These are phyloP conservation scores for Neocallimastix lanati DNA, from an alignment of 192 early-diverging fungal species.

Conservation along the genomic window DNA sequence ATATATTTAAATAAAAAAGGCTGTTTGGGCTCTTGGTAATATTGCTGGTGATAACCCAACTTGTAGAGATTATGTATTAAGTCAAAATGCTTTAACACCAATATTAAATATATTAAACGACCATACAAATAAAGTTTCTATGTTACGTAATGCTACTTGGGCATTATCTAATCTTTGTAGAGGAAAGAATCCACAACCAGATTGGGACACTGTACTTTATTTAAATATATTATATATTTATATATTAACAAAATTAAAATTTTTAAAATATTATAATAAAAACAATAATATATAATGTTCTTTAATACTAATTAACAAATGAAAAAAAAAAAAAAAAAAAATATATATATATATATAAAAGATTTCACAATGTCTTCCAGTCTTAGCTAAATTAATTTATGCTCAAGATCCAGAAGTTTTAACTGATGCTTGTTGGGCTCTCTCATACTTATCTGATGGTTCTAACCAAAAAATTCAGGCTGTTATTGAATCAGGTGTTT, in stretches of 20 bases:
- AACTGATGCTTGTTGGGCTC: slow-evolving; percentile 98
- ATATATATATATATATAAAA: slow-evolving; percentile 8
- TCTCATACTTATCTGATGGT: slow-evolving; percentile 97
- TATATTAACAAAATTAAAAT: background rate
- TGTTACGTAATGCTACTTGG: slow-evolving; percentile 98
- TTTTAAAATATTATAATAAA: too few species aligned
- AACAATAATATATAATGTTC: too few species aligned
- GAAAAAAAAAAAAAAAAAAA: too few species aligned
- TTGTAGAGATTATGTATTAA: slow-evolving; percentile 80
- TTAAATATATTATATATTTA: slow-evolving; percentile 1
- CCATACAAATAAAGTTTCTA: slow-evolving; percentile 70
- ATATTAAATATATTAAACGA: slow-evolving; percentile 71
- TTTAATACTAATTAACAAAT: too few species aligned
- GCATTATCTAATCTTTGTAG: slow-evolving; percentile 97
- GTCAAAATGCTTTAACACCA: slow-evolving; percentile 65
- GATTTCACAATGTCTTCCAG: slow-evolving; percentile 72
- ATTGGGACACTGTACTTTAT: slow-evolving; percentile 49
- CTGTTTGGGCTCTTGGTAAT: slow-evolving; percentile 98
- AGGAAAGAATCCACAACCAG: slow-evolving; percentile 89
- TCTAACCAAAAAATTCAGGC: slow-evolving; percentile 94
- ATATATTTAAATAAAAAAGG: too few species aligned
- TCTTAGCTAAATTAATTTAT: slow-evolving; percentile 79
- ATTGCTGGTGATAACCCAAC: slow-evolving; percentile 90
- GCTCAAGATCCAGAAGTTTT: slow-evolving; percentile 85
- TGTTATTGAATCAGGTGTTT: slow-evolving; percentile 88